Base-by-base conservation (phyloP, 345 rosid genomes). In the Eucalyptus lansdowneana region DNA sequence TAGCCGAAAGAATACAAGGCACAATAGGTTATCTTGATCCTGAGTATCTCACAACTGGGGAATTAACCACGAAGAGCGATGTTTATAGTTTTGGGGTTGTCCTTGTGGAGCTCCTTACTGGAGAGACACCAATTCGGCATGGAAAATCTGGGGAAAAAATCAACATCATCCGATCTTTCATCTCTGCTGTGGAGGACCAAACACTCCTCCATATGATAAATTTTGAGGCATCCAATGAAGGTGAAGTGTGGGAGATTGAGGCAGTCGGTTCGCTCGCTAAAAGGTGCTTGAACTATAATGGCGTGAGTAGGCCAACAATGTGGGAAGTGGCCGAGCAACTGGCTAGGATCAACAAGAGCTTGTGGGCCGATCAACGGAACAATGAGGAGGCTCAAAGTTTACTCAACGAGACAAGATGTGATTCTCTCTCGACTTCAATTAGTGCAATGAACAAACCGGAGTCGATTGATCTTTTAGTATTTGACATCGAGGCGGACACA, bases 381-480 rank as follows among this genome's bases (percentile, higher is more conserved):
- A 2, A 31, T 0, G 21, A 65, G 5, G 76, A 65, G 37, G 1
- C 76, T n/a, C 37, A n/a, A 31, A n/a, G 34, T 29, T 4, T 67
- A 15, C 76, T 67, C 76, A 5, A 14, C 11, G 11, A n/a, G 37
- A 15, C 21, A 3, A 65, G 76, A 67, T 3, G 40, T 0, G 76
- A 67, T 67, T 67, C 76, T 67, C 9, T 7, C 0, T 14, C 4
- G 22, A 16, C 76, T 4, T 4, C 76, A n/a, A 1, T 0, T 1
- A n/a, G 37, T n/a, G 40, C 4, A 67, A n/a, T 8, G 37, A n/a
- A 67, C 11, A 8, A 67, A 15, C 76, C 11, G 2, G 11, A 65
- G 40, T 67, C 40, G 0, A 67, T 2, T 1, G 40, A 67, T 16
- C 76, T 67, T 67, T 2, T 67, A 2, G 11, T 67, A n/a, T 67